Evolutionary conservation across 23 red algal genomes (phyloP).

Genomic region (Gracilaria vermiculophylla): DNA sequence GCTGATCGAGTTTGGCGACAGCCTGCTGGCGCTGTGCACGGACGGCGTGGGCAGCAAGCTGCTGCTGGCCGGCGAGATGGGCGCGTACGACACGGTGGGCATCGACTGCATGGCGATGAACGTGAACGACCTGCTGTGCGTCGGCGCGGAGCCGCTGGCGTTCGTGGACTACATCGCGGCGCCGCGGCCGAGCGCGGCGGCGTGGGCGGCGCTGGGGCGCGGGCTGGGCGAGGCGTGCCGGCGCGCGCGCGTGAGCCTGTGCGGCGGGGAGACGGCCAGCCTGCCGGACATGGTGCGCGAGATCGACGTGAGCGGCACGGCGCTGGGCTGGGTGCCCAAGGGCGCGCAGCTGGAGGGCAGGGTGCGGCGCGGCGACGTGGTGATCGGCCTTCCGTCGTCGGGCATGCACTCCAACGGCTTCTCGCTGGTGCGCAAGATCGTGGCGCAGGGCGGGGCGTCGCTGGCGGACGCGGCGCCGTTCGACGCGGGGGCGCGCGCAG

Average conservation of each 20-base stretch:
- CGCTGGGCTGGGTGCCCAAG: slow-evolving; percentile 84
- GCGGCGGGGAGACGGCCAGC: slow-evolving; percentile 90
- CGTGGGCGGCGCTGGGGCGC: slow-evolving; percentile 77
- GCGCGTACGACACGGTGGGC: slow-evolving; percentile 70
- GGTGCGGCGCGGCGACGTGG: slow-evolving; percentile 62
- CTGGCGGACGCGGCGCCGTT: slow-evolving; percentile 68
- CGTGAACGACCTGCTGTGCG: slow-evolving; percentile 94
- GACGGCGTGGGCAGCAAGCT: slow-evolving; percentile 95
- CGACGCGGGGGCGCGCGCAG: slow-evolving; percentile 13
- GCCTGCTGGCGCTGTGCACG: slow-evolving; percentile 76
- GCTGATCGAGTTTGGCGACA: slow-evolving; percentile 87
- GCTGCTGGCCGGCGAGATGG: slow-evolving; percentile 68
- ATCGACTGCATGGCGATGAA: slow-evolving; percentile 97
- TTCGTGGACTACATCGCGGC: slow-evolving; percentile 98
- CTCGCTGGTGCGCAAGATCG: slow-evolving; percentile 68
- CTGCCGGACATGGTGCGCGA: slow-evolving; percentile 87
- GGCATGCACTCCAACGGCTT: slow-evolving; percentile 93
- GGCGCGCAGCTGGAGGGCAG: slow-evolving; percentile 66
- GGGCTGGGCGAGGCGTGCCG: slow-evolving; percentile 73
- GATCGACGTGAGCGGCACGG: slow-evolving; percentile 95
- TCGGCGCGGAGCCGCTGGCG: slow-evolving; percentile 92
- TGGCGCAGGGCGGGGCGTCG: slow-evolving; percentile 31
- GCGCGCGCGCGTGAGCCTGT: slow-evolving; percentile 75
- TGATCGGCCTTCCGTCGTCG: slow-evolving; percentile 80
- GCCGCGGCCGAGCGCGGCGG: slow-evolving; percentile 44